Conservation (phyloP, 805 yeast species). For the Barnettozyma vustinii region DNA sequence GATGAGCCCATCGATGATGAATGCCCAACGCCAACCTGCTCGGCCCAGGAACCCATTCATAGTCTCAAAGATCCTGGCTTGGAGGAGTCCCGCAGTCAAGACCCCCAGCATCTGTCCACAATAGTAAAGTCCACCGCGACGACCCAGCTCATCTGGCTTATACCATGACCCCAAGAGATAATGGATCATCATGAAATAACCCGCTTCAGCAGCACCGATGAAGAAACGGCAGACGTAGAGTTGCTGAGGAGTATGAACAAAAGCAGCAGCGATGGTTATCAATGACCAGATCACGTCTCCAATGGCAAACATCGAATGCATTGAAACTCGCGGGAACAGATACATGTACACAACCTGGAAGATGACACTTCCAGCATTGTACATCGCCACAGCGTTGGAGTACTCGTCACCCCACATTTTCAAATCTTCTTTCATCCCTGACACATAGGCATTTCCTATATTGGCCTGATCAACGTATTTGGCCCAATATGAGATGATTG, state of each 20-base stretch:
- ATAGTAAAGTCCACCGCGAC: constrained; percentile 57
- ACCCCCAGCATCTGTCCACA: constrained; percentile 45
- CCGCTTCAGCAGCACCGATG: constrained; percentile 15
- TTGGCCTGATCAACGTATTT: constrained; percentile 38
- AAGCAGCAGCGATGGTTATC: no score
- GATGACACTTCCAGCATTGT: constrained; percentile 51
- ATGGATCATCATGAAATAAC: constrained; percentile 31
- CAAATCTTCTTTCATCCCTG: constrained; percentile 42
- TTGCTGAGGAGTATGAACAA: no score
- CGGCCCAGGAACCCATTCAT: constrained; percentile 39
- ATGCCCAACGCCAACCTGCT: constrained; percentile 64
- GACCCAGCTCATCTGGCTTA: constrained; percentile 47
- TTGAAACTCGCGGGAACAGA: constrained; percentile 46
- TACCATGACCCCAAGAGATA: constrained; percentile 60
- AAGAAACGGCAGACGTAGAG: background rate
- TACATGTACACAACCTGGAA: constrained; percentile 62
- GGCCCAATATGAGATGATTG: constrained; percentile 62
- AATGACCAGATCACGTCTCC: constrained; percentile 2
- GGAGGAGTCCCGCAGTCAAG: constrained; percentile 51
- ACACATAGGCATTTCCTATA: constrained; percentile 39
- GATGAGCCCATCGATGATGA: constrained; percentile 45
- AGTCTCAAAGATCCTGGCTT: constrained; percentile 37
- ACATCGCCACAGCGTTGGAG: constrained; percentile 52
- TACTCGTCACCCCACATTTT: constrained; percentile 51
- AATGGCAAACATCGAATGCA: constrained; percentile 32